Percentiles rank a stretch among this genome's conserved stretches.
These are phyloP conservation scores for Cordia subcordata DNA, from an alignment of 257 asterid genomes.

Conservation along the genomic window DNA sequence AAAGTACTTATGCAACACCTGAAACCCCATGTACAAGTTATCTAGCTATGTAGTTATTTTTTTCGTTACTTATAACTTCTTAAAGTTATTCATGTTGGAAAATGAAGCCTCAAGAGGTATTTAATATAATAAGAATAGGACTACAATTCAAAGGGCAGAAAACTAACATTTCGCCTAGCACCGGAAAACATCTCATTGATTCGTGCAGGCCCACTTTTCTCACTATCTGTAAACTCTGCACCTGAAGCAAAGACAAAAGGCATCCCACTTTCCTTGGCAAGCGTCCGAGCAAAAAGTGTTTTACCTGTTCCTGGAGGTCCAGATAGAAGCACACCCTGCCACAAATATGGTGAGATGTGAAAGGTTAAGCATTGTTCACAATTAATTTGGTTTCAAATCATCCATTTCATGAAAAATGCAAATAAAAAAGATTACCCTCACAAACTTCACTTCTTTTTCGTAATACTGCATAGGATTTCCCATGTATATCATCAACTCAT, in stretches of 20 bases:
- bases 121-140: not conserved
- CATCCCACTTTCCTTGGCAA: conserved; percentile 90
- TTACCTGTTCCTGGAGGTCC: conserved; percentile 99
- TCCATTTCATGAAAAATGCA: conserved; percentile 13
- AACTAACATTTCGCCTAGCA: conserved; percentile 93
- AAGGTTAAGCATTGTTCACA: conserved; percentile 7
- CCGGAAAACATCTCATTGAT: conserved; percentile 76
- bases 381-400: conserved; percentile 11
- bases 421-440: conserved; percentile 58
- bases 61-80: too few species aligned
- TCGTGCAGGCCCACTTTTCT: conserved; percentile 91
- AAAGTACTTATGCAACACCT: too few species aligned
- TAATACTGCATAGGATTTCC: conserved; percentile 92
- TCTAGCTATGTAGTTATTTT: too few species aligned
- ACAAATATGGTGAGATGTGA: conserved; percentile 14
- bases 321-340: conserved; percentile 94
- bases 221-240: conserved; percentile 96
- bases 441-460: conserved; percentile 89
- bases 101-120: not conserved
- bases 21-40: too few species aligned
- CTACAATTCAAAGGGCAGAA: conserved; percentile 2
- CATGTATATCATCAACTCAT: conserved; percentile 95
- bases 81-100: not conserved
- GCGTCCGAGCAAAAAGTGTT: conserved; percentile 93
- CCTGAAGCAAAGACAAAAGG: conserved; percentile 99